phyloP scores from a whole-genome alignment of 495 filamentous ascomycete species.

The Tirmania nivea region DNA sequence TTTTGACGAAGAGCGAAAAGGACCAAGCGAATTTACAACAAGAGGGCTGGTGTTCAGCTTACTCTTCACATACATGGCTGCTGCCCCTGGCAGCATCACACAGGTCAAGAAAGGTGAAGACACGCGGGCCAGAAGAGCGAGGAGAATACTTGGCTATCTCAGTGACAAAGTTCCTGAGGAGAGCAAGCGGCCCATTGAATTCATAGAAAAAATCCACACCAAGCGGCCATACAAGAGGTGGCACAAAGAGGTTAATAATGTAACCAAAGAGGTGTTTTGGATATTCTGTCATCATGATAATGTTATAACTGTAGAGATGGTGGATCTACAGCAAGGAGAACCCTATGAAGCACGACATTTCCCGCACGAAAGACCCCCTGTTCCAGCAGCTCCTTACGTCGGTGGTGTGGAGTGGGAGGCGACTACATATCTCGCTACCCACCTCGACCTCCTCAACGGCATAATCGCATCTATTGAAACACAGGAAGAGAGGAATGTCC shows the following conservation, averaged over 20 bases:
- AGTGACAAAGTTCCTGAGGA: conserved; percentile 60
- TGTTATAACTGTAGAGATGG: conserved; percentile 32
- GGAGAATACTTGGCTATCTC: conserved; percentile 51
- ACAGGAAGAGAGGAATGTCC: conserved; percentile 45
- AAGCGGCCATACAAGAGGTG: conserved; percentile 78
- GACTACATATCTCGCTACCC: conserved; percentile 80
- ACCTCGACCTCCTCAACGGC: conserved; percentile 82
- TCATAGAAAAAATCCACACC: conserved; percentile 73
- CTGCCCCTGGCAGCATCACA: conserved; percentile 26
- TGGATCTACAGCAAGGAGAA: conserved; percentile 4
- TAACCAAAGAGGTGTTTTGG: conserved; percentile 98
- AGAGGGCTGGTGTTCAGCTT: conserved; percentile 68
- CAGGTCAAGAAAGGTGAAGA: conserved; percentile 28
- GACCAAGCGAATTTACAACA: conserved; percentile 87
- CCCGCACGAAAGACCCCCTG: conserved; percentile 66
- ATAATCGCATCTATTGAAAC: conserved; percentile 68
- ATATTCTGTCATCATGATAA: conserved; percentile 92
- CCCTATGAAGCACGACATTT: conserved; percentile 54
- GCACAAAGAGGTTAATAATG: conserved; percentile 75
- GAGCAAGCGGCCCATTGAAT: conserved; percentile 50
- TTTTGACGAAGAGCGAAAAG: conserved; percentile 92
- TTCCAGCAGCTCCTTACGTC: conserved; percentile 88
- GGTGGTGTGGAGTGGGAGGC: conserved; percentile 98
- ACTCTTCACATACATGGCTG: conserved; percentile 60
- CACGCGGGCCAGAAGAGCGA: conserved; percentile 24